Percentiles rank a stretch among this genome's conserved stretches.
Evolutionary conservation across 257 asterid species (phyloP).

Genomic region (Avicennia marina): DNA sequence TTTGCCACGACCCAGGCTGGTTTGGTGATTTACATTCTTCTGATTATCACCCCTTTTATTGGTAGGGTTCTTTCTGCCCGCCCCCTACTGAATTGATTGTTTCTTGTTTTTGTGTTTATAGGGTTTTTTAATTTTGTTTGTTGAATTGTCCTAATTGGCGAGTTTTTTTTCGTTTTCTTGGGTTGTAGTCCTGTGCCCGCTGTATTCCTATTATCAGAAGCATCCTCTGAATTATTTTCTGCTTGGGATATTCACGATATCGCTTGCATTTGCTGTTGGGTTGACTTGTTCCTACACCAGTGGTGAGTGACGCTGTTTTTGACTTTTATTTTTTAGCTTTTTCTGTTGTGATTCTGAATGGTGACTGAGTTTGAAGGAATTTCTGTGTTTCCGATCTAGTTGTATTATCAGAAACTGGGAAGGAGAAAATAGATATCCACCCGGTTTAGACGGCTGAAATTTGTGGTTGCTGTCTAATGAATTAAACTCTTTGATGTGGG

Average conservation of each 20-base stretch:
- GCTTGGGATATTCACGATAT: constrained; percentile 67
- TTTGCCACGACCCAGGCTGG: constrained; percentile 54
- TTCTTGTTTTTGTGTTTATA: not conserved
- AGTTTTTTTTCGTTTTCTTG: not conserved
- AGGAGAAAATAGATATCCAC: not conserved
- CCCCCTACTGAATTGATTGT: not conserved
- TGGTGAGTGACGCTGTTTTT: constrained; percentile 34
- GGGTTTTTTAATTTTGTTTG: not conserved
- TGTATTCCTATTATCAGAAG: constrained; percentile 63
- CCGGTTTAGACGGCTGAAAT: not conserved
- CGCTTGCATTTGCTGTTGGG: constrained; percentile 71
- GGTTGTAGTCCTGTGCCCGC: constrained; percentile 62
- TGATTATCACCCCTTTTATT: constrained; percentile 54
- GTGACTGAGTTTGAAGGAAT: not conserved
- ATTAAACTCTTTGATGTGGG: not conserved
- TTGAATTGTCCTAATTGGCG: not conserved
- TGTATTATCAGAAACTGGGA: not conserved
- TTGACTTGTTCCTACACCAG: constrained; percentile 68
- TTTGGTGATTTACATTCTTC: constrained; percentile 45
- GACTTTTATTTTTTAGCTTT: not conserved
- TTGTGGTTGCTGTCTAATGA: not conserved
- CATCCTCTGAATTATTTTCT: constrained; percentile 82
- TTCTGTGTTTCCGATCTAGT: too few species aligned
- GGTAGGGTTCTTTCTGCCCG: constrained; percentile 23
- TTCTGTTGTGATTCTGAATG: not conserved